Conservation (phyloP, 441 rosid genomes). For the Mallotus japonicus region DNA sequence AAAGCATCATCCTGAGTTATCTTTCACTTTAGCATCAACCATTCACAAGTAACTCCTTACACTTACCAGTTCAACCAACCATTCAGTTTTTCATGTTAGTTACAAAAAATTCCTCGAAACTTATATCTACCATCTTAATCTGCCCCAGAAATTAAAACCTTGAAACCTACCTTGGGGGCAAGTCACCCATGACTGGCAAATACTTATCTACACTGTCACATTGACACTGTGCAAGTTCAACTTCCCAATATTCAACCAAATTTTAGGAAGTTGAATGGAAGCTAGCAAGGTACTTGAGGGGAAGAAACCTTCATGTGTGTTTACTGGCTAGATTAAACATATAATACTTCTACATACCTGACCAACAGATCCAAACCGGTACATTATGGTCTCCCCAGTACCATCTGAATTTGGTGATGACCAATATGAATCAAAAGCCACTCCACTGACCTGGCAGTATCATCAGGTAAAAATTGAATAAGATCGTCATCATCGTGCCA, state of each 20-base stretch:
- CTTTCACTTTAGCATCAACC: no score
- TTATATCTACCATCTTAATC: no score
- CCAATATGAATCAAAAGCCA: slow-evolving; percentile 96
- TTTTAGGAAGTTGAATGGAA: neutral
- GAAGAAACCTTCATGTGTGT: neutral
- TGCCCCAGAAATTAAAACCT: no score
- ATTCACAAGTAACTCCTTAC: no score
- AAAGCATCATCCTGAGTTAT: no score
- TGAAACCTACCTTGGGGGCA: no score
- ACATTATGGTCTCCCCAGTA: slow-evolving; percentile 72
- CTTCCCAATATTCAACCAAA: neutral
- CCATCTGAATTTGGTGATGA: slow-evolving; percentile 84
- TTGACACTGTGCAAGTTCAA: slow-evolving; percentile 6
- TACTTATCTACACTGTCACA: neutral
- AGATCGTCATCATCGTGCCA: slow-evolving; percentile 19
- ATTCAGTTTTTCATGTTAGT: no score
- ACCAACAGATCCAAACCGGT: slow-evolving; percentile 97
- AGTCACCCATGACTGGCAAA: no score
- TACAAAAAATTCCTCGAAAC: no score
- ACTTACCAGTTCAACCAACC: no score
- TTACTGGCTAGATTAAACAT: neutral
- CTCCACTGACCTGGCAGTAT: slow-evolving; percentile 90
- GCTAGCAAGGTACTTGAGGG: neutral
- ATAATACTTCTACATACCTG: slow-evolving; percentile 54
- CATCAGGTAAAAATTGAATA: slow-evolving; percentile 30